A percentile compares a stretch with the other conserved stretches of the same genome.
These are phyloP conservation scores for Pichia sp. DNA, from an alignment of 1,139 yeast genomes.

Conservation along the genomic window DNA sequence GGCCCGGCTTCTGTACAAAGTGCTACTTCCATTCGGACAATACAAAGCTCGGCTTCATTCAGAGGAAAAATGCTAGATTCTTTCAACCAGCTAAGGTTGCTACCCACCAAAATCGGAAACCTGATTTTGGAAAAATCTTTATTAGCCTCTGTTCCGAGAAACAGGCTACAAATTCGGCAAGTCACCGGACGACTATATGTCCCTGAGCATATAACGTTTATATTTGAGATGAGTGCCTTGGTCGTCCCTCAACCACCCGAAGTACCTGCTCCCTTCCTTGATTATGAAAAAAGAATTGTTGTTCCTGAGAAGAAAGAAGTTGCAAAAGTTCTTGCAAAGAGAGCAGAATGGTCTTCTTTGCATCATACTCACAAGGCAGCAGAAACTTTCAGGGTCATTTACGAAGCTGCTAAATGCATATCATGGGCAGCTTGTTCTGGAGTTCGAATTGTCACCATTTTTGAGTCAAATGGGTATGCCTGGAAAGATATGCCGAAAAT, in stretches of 20 bases:
- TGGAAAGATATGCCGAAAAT: constrained; percentile 25
- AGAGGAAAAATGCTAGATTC: not conserved
- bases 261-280: constrained; percentile 42
- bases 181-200: constrained; percentile 19
- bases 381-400: constrained; percentile 39
- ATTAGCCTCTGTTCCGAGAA: constrained; percentile 22
- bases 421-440: constrained; percentile 36
- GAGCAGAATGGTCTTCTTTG: constrained; percentile 41
- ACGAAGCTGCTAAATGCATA: constrained; percentile 39
- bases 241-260: constrained; percentile 38
- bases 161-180: constrained; percentile 18
- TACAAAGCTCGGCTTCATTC: not conserved
- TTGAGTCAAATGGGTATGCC: constrained; percentile 29
- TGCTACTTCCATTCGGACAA: constrained; percentile 3
- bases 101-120: constrained; percentile 24
- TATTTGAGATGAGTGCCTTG: constrained; percentile 28
- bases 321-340: constrained; percentile 30
- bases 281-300: constrained; percentile 37
- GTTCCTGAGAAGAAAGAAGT: constrained; percentile 38
- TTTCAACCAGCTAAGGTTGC: not conserved
- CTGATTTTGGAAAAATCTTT: constrained; percentile 23
- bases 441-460: constrained; percentile 23
- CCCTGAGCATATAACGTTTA: constrained; percentile 24
- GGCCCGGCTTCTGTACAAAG: constrained; percentile 13
- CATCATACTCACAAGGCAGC: constrained; percentile 39